Percentiles rank a stretch among this genome's conserved stretches.
Evolutionary conservation across 805 yeast genomes (phyloP).

Genomic region (Candida argentea): DNA sequence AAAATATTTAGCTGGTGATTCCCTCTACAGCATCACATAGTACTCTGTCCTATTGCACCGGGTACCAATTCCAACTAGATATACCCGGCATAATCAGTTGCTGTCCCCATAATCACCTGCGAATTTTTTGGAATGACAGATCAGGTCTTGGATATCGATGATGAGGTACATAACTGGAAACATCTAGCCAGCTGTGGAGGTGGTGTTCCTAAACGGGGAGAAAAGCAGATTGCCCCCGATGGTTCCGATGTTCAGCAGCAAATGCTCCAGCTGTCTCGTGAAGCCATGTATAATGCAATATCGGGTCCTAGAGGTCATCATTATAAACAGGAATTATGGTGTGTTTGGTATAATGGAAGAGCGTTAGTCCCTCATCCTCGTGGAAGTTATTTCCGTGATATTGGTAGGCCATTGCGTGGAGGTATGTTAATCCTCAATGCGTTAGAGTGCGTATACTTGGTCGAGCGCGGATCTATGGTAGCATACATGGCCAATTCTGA

Average conservation of each 20-base stretch:
- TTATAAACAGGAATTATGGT: constrained; percentile 40
- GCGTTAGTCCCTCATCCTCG: constrained; percentile 37
- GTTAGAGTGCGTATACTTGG: constrained; percentile 66
- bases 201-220: constrained; percentile 65
- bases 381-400: constrained; percentile 65
- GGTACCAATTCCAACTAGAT: no score
- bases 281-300: constrained; percentile 67
- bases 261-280: constrained; percentile 42
- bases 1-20: not conserved
- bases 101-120: no score
- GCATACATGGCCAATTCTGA: constrained; percentile 15
- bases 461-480: constrained; percentile 60
- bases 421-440: constrained; percentile 39
- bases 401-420: constrained; percentile 45
- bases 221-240: constrained; percentile 80
- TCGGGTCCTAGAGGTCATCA: constrained; percentile 37
- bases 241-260: constrained; percentile 47
- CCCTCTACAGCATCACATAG: no score
- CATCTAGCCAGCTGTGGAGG: no score
- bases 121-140: constrained; percentile 1
- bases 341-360: constrained; percentile 31
- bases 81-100: no score
- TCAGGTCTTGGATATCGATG: constrained; percentile 22
- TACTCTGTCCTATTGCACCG: no score
- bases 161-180: constrained; percentile 47